Evolutionary conservation across 768 basidiomycete genomes (phyloP), one percentile per base, ranked within the genome.

Genomic region (Sporobolomyces roseus): DNA sequence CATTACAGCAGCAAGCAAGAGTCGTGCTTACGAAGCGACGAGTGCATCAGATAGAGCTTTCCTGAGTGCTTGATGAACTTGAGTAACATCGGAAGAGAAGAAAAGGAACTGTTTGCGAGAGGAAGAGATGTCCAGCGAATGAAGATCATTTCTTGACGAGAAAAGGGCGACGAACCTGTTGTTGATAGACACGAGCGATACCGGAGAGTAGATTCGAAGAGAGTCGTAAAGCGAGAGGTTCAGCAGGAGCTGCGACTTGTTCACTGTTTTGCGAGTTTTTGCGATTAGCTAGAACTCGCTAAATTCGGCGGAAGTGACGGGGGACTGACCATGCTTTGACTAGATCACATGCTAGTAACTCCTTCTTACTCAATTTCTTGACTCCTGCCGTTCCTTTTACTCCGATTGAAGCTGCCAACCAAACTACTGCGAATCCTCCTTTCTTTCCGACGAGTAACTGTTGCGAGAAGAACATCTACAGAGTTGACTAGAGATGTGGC

Each of bases 361-460:
- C 66, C 25, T 65, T 61, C 51, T 48, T 51, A 25, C 41, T 48
- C 12, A 72, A 54, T 54, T 63, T 65, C 60, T 65, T 65, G 14
- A n/a, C n/a, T n/a, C 61, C 61, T 1, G 35, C 48, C 2, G 38
- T 49, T 9, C 71, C 71, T 23, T 52, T 56, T 1, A 48, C 36
- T 3, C 69, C 69, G 30, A 72, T 12, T 7, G 71, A 68, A 5
- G 66, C 66, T 2, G 71, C 71, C 49, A 72, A 66, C 71, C 71
- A 72, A 53, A 65, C 67, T 48, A 72, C 35, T 3, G 60, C 66
- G 32, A 72, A 59, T 4, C 71, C 71, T n/a, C 60, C 56, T 45
- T 72, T 72, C 53, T 63, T 63, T 36, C 54, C 59, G 4, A 66
- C 65, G 43, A 72, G 63, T 35, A 68, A 48, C 30, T 72, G 66